Evolutionary conservation across 202 grass and related monocot species (phyloP).

Genomic region (Digitaria exilis): DNA sequence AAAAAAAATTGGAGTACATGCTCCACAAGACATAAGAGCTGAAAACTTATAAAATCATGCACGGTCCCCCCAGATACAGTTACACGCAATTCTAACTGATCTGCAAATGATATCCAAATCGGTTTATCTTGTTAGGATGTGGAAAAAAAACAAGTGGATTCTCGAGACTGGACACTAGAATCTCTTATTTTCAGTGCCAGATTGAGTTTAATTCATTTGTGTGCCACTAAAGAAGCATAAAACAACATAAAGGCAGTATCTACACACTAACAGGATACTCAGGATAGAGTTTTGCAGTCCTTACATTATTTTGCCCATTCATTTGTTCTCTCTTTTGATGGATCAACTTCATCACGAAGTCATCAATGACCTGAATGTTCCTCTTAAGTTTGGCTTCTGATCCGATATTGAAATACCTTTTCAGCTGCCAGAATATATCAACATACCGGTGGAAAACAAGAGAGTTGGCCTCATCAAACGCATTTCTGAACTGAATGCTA

Average conservation of each 20-base stretch:
- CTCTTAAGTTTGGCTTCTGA: slow-evolving; percentile 72
- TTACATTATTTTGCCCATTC: slow-evolving; percentile 51
- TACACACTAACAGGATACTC: not conserved
- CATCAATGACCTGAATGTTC: slow-evolving; percentile 59
- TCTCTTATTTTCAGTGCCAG: slow-evolving; percentile 28
- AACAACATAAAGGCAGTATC: not conserved
- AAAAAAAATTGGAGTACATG: not conserved
- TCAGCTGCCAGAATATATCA: slow-evolving; percentile 72
- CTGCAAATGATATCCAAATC: not conserved
- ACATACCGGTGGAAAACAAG: slow-evolving; percentile 58
- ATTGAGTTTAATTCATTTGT: not conserved
- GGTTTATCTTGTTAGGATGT: not conserved
- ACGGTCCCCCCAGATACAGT: not conserved
- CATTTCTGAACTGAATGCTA: slow-evolving; percentile 49
- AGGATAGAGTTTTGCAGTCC: slow-evolving; percentile 13
- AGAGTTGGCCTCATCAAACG: slow-evolving; percentile 69
- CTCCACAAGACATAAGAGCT: slow-evolving; percentile 9
- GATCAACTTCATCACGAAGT: slow-evolving; percentile 74
- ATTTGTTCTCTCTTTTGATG: slow-evolving; percentile 60
- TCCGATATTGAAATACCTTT: slow-evolving; percentile 68
- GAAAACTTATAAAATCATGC: not conserved
- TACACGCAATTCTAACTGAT: not conserved
- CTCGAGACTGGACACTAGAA: not conserved
- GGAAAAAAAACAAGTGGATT: not conserved
- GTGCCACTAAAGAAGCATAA: not conserved